These are phyloP conservation scores for Hyphopichia buzzinii DNA, from an alignment of 1,139 yeast genomes.

Conservation along the genomic window DNA sequence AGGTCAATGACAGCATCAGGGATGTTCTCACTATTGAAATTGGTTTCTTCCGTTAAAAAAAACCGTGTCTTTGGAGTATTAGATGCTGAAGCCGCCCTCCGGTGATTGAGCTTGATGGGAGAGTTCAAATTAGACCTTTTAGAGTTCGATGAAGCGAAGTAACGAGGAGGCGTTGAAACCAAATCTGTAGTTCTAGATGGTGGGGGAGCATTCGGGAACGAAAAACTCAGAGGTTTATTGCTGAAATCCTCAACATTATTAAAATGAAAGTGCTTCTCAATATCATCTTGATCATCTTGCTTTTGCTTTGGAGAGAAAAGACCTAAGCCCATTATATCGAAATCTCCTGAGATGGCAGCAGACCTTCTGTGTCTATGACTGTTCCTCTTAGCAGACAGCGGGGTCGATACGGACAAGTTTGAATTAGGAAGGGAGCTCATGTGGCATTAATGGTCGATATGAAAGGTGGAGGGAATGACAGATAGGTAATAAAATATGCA, in stretches of 20 bases:
- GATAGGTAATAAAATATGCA: not conserved
- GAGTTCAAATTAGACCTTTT: conserved; percentile 23
- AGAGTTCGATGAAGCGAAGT: conserved; percentile 8
- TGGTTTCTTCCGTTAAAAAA: conserved; percentile 35
- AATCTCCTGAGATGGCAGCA: conserved; percentile 73
- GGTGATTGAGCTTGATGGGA: conserved; percentile 32
- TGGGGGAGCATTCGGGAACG: conserved; percentile 29
- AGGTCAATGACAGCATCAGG: conserved; percentile 66
- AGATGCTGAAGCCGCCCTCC: conserved; percentile 15
- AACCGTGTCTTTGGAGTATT: conserved; percentile 22
- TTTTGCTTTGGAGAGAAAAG: conserved; percentile 25
- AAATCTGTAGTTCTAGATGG: conserved; percentile 20
- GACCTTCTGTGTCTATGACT: conserved; percentile 68
- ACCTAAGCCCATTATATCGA: conserved; percentile 49
- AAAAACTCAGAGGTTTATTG: conserved; percentile 22
- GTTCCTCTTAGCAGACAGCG: conserved; percentile 31
- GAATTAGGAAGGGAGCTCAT: conserved; percentile 14
- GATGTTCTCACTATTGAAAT: conserved; percentile 32
- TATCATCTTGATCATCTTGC: not conserved
- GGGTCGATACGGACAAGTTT: conserved; percentile 10
- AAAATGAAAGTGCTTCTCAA: conserved; percentile 26
- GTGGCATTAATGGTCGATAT: not conserved
- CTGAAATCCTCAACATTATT: conserved; percentile 38
- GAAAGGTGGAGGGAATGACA: not conserved
- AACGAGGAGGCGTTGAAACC: conserved; percentile 17